Evolutionary conservation across 805 yeast species (phyloP).

Genomic region (Candida yuanshanica): DNA sequence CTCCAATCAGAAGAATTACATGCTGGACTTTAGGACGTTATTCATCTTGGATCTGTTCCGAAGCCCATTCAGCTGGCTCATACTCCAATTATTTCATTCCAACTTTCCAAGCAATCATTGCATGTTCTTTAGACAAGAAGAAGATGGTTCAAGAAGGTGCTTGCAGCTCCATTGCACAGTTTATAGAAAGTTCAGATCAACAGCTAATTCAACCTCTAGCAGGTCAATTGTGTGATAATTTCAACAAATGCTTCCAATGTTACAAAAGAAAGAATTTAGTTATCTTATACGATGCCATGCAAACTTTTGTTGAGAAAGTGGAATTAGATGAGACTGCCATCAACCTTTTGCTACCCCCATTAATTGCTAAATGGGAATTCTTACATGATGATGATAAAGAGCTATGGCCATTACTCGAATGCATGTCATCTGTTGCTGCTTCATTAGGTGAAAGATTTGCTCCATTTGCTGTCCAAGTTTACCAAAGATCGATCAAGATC

Average conservation of each 20-base stretch:
- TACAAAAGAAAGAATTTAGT: slow-evolving; percentile 82
- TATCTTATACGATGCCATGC: slow-evolving; percentile 83
- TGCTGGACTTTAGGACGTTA: slow-evolving; percentile 95
- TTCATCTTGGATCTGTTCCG: slow-evolving; percentile 72
- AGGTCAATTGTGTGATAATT: slow-evolving; percentile 60
- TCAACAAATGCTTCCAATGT: slow-evolving; percentile 64
- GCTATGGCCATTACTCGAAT: slow-evolving; percentile 88
- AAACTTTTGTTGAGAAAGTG: slow-evolving; percentile 77
- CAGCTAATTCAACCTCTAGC: slow-evolving; percentile 53
- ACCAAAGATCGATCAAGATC: slow-evolving; percentile 69
- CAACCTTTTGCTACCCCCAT: slow-evolving; percentile 67
- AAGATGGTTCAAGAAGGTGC: slow-evolving; percentile 96
- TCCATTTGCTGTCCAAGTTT: slow-evolving; percentile 85
- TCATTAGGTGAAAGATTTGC: slow-evolving; percentile 78
- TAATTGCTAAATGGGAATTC: slow-evolving; percentile 74
- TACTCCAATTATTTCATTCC: slow-evolving; percentile 68
- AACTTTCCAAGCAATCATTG: slow-evolving; percentile 70
- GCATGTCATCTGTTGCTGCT: slow-evolving; percentile 89
- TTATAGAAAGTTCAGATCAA: slow-evolving; percentile 71
- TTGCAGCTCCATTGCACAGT: slow-evolving; percentile 77
- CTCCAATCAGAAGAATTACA: slow-evolving; percentile 85
- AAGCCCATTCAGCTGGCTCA: slow-evolving; percentile 55
- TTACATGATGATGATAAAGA: slow-evolving; percentile 75
- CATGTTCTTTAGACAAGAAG: slow-evolving; percentile 72
- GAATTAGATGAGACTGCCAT: slow-evolving; percentile 53